A percentile compares a stretch with the other conserved stretches of the same genome.
phyloP scores from a whole-genome alignment of 306 rosid species.

The Carpinus viminea region DNA sequence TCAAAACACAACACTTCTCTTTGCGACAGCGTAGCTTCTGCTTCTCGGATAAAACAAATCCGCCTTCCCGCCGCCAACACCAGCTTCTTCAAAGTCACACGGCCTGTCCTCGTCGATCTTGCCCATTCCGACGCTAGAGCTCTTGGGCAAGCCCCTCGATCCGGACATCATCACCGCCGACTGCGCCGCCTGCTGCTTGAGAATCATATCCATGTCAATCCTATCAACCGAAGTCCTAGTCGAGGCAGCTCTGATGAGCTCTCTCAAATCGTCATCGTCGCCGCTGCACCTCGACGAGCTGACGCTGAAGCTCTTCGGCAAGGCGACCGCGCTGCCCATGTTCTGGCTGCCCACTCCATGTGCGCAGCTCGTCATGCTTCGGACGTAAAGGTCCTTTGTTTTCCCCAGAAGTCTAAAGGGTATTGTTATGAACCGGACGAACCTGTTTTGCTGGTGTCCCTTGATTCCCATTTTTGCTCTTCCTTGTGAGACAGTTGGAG shows the following conservation, averaged over 20 bases:
- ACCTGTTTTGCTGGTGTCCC: slow-evolving; percentile 35
- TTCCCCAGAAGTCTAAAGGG: slow-evolving; percentile 56
- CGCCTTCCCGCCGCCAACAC: background rate
- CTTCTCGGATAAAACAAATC: slow-evolving; percentile 56
- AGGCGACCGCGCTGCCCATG: slow-evolving; percentile 24
- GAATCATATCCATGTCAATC: slow-evolving; percentile 55
- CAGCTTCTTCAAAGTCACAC: slow-evolving; percentile 39
- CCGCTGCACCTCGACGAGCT: slow-evolving; percentile 38
- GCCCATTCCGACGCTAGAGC: slow-evolving; percentile 71
- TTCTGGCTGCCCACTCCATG: slow-evolving; percentile 30
- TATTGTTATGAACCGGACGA: slow-evolving; percentile 50
- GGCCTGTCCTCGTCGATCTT: slow-evolving; percentile 65
- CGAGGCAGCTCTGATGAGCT: slow-evolving; percentile 78
- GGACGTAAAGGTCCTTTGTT: slow-evolving; percentile 66
- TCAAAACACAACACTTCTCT: slow-evolving; percentile 32
- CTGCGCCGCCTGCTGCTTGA: slow-evolving; percentile 37
- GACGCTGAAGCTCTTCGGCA: slow-evolving; percentile 65
- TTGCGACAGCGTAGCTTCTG: slow-evolving; percentile 61
- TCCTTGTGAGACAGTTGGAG: background rate
- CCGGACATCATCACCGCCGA: slow-evolving; percentile 20
- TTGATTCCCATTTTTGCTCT: slow-evolving; percentile 39
- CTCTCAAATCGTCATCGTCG: slow-evolving; percentile 51
- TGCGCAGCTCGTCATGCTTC: slow-evolving; percentile 55
- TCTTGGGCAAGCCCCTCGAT: slow-evolving; percentile 50
- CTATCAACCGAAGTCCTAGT: slow-evolving; percentile 46